phyloP scores from a whole-genome alignment of 2,329 filamentous ascomycete genomes.

The Cladophialophora bantiana region DNA sequence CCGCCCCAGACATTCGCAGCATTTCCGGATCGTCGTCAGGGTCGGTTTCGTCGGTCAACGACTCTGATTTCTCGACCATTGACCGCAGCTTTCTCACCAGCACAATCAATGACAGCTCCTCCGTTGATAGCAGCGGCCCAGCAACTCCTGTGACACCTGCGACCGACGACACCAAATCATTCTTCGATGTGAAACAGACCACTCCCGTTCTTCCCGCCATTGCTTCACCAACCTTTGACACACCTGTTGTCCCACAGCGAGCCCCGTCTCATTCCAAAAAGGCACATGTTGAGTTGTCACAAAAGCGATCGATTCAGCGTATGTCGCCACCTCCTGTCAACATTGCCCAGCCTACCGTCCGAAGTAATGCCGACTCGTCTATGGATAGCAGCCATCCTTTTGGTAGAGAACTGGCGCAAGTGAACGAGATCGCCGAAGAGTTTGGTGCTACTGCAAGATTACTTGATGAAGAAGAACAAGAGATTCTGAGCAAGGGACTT shows the following conservation, averaged over 20 bases:
- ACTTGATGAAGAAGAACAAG: slow-evolving; percentile 75
- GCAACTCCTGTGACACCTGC: slow-evolving; percentile 57
- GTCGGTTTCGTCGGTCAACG: slow-evolving; percentile 64
- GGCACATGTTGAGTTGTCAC: slow-evolving; percentile 76
- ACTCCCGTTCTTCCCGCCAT: slow-evolving; percentile 68
- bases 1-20: slow-evolving; percentile 78
- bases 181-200: slow-evolving; percentile 71
- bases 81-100: slow-evolving; percentile 57
- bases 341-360: slow-evolving; percentile 45
- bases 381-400: slow-evolving; percentile 71
- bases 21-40: slow-evolving; percentile 56
- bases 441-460: slow-evolving; percentile 64
- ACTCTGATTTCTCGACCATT: slow-evolving; percentile 65
- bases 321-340: slow-evolving; percentile 51
- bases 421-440: slow-evolving; percentile 92
- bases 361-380: slow-evolving; percentile 45
- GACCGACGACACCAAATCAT: slow-evolving; percentile 61
- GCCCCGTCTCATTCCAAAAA: slow-evolving; percentile 89
- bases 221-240: slow-evolving; percentile 56
- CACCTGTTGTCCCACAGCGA: slow-evolving; percentile 76
- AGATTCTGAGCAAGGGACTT: slow-evolving; percentile 73
- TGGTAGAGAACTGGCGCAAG: slow-evolving; percentile 85
- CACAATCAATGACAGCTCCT: slow-evolving; percentile 56
- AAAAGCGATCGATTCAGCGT: slow-evolving; percentile 69
- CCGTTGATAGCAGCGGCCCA: slow-evolving; percentile 45